A percentile compares a stretch with the other conserved stretches of the same genome.
phyloP scores from a whole-genome alignment of 495 filamentous ascomycete genomes.

The Trichoderma gamsii region DNA sequence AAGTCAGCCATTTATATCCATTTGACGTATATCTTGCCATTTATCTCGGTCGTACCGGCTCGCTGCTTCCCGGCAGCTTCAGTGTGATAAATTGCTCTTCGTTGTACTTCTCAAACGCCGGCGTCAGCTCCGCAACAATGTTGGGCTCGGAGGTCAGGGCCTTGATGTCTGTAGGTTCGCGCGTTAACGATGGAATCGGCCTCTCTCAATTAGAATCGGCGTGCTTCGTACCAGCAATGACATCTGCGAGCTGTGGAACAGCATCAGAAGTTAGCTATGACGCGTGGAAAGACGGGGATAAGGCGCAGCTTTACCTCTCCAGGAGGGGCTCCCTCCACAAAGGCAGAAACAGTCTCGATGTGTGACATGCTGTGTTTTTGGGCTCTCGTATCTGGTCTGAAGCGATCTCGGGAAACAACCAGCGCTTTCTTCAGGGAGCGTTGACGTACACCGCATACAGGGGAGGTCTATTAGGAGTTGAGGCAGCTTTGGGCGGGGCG shows the following conservation, averaged over 20 bases:
- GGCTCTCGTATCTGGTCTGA: slow-evolving; percentile 22
- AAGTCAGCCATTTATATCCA: slow-evolving; percentile 8
- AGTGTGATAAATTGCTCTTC: slow-evolving; percentile 84
- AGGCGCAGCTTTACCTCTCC: slow-evolving; percentile 69
- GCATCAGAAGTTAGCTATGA: background rate
- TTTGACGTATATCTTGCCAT: slow-evolving; percentile 11
- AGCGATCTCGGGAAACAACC: background rate
- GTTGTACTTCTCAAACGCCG: slow-evolving; percentile 92
- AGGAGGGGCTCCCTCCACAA: slow-evolving; percentile 90
- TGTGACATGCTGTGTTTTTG: slow-evolving; percentile 21
- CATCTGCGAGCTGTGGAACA: slow-evolving; percentile 67
- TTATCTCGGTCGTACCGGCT: slow-evolving; percentile 47
- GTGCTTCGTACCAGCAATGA: slow-evolving; percentile 66
- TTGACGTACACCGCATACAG: slow-evolving; percentile 8
- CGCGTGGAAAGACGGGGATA: slow-evolving; percentile 6
- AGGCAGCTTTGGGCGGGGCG: slow-evolving; percentile 12
- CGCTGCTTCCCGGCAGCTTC: slow-evolving; percentile 80
- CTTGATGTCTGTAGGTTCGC: slow-evolving; percentile 68
- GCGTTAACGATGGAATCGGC: background rate
- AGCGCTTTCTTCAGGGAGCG: background rate
- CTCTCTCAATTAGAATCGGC: slow-evolving; percentile 14
- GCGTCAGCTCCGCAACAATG: slow-evolving; percentile 61
- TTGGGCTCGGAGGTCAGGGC: slow-evolving; percentile 65
- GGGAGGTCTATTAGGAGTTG: background rate
- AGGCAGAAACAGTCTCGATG: slow-evolving; percentile 68